phyloP scores from a whole-genome alignment of 1,139 yeast species.

The Hemisphaericaspora xylanilytica region DNA sequence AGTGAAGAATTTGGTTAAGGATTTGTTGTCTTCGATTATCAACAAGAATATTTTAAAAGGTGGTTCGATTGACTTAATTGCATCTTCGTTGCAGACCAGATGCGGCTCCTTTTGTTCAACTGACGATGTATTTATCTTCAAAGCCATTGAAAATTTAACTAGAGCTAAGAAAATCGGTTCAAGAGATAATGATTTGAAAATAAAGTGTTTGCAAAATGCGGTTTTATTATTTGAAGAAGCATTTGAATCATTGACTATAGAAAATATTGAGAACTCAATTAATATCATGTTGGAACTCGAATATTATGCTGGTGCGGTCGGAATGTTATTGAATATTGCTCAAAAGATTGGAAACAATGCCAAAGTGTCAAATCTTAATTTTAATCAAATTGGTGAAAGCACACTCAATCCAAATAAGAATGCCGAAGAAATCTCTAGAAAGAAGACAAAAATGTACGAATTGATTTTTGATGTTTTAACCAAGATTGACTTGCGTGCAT shows the following conservation, averaged over 20 bases:
- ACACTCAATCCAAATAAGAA: conserved; percentile 11
- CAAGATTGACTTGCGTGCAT: conserved; percentile 66
- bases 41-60: conserved; percentile 87
- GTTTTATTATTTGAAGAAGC: conserved; percentile 77
- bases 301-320: conserved; percentile 82
- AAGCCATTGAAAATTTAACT: conserved; percentile 88
- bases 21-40: conserved; percentile 82
- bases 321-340: conserved; percentile 76
- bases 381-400: conserved; percentile 11
- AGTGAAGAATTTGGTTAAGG: conserved; percentile 74
- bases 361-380: conserved; percentile 10
- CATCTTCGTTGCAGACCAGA: conserved; percentile 82
- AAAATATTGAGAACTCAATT: conserved; percentile 78
- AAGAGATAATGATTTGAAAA: conserved; percentile 67
- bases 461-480: conserved; percentile 72
- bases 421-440: conserved; percentile 17
- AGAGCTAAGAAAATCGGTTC: conserved; percentile 76
- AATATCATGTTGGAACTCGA: conserved; percentile 74
- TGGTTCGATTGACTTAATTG: conserved; percentile 89
- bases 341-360: conserved; percentile 51
- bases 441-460: conserved; percentile 61
- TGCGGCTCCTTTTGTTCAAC: conserved; percentile 96
- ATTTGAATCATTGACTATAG: conserved; percentile 72
- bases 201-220: conserved; percentile 71
- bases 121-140: conserved; percentile 88